Base-by-base conservation (phyloP, 768 basidiomycete species). In the Termitomyces eurrhizus region DNA sequence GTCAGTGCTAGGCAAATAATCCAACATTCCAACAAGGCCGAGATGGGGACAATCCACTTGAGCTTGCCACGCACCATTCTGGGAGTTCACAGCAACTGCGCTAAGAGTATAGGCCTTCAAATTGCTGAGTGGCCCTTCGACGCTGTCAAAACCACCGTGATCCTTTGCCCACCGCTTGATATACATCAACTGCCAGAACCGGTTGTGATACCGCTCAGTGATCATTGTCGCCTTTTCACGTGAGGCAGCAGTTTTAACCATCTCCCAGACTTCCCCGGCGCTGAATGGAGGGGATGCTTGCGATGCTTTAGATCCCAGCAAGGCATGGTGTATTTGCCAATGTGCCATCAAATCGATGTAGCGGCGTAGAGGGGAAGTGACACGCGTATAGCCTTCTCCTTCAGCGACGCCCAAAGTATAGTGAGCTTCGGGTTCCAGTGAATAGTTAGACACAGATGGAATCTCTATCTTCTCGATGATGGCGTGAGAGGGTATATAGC, bases 281-380 rank as follows among this genome's bases (percentile, higher is more conserved):
- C 75, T 75, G 66, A 90, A 87, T 4, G 78, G 70, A 4, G 79
- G 75, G 2, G 69, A 67, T 44, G 33, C 21, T 7, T 62, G 58
- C 14, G 69, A 57, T 0, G 77, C 73, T 6, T 71, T 66, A 3
- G 71, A 63, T 16, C 77, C 72, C 7, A 89, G 74, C 12, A 98
- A 73, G 6, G 82, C 83, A 53, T 87, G 77, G 68, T 97, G 95
- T 73, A 99, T 85, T 71, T 98, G 95, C 93, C 95, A 99, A 74
- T 98, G 97, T 11, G 77, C 75, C 13, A 95, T 71, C 58, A 97
- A 71, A 72, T 99, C 97, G 39, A 75, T 73, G 72, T 85, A 97
- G 48, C 97, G 85, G 45, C 97, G 83, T 48, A 99, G 75, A 0
- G 97, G 97, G 6, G 90, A 93, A 9, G 97, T 98, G 9, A 83